Percentiles rank a stretch among this genome's conserved stretches.
Evolutionary conservation across 2,329 filamentous ascomycete species (phyloP).

Genomic region (Exophiala calicioides): DNA sequence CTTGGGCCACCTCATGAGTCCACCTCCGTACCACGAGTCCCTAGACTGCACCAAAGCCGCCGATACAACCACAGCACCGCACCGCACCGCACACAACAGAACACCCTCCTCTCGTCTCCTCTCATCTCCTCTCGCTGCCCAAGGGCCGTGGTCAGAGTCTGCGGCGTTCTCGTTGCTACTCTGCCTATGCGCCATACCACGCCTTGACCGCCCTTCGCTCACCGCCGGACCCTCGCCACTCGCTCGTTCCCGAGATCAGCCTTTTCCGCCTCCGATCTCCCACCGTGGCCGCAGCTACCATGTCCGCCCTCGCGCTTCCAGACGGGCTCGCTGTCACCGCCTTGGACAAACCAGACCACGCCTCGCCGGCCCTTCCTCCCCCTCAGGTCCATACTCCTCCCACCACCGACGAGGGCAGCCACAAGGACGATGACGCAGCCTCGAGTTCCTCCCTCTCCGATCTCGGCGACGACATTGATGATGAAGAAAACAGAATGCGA

Average conservation of each 20-base stretch:
- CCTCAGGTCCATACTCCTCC: conserved; percentile 32
- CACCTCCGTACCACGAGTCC: conserved; percentile 11
- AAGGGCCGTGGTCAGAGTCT: conserved; percentile 20
- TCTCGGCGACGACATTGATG: conserved; percentile 29
- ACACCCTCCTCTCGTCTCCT: not conserved
- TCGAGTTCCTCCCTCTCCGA: conserved; percentile 36
- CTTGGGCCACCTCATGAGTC: not conserved
- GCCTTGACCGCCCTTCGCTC: conserved; percentile 1
- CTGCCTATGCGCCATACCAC: conserved; percentile 21
- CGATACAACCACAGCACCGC: not conserved
- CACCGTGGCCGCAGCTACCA: conserved; percentile 30
- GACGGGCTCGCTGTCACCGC: conserved; percentile 18
- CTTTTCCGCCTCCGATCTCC: conserved; percentile 14
- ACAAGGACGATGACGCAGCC: conserved; percentile 46
- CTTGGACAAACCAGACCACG: conserved; percentile 16
- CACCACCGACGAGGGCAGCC: conserved; percentile 32
- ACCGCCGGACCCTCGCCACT: conserved; percentile 10
- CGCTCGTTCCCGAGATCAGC: conserved; percentile 8
- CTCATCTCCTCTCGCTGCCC: conserved; percentile 2
- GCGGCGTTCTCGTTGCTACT: conserved; percentile 23
- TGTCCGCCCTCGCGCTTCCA: conserved; percentile 31
- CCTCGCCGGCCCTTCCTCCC: conserved; percentile 14
- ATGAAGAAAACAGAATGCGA: conserved; percentile 31
- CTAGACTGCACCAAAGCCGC: not conserved
- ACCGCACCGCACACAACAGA: not conserved